phyloP scores from a whole-genome alignment of 2,329 filamentous ascomycete species.

The Arthrinium phaeospermum region DNA sequence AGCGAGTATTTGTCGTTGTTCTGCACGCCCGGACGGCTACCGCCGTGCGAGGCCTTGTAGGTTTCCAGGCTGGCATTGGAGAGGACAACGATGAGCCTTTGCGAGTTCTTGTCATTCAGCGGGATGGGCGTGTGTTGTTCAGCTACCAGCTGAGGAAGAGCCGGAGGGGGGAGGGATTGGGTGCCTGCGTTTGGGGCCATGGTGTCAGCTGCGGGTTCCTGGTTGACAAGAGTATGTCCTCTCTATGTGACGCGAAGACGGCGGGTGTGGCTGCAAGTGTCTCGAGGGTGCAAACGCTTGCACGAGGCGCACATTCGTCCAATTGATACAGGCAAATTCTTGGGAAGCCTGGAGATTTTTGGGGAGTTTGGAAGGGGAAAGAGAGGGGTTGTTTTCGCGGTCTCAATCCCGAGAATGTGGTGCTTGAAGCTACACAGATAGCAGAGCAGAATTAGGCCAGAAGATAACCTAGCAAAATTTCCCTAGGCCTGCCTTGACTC shows the following conservation, averaged over 20 bases:
- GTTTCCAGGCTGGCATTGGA: constrained; percentile 98
- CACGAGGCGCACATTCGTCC: background rate
- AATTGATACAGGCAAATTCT: background rate
- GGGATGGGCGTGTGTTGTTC: constrained; percentile 90
- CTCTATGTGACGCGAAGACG: background rate
- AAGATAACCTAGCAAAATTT: background rate
- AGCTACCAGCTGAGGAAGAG: constrained; percentile 88
- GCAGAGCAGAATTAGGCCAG: background rate
- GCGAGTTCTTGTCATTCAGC: constrained; percentile 84
- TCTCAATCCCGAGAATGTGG: background rate
- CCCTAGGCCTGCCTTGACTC: constrained; percentile 6
- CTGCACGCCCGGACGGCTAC: constrained; percentile 64
- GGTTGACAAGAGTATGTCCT: background rate
- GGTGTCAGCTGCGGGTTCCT: constrained; percentile 26
- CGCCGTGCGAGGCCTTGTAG: constrained; percentile 84
- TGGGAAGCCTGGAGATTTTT: background rate
- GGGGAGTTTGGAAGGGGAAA: background rate
- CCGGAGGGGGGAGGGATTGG: constrained; percentile 91
- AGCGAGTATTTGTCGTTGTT: constrained; percentile 96
- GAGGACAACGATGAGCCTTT: constrained; percentile 91
- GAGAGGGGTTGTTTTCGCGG: background rate
- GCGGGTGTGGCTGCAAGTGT: background rate
- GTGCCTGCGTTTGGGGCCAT: constrained; percentile 66
- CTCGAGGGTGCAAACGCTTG: background rate
- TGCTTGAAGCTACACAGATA: background rate